Evolutionary conservation across 768 basidiomycete species (phyloP), one percentile per base, ranked within the genome.

Genomic region (Hortiboletus flavorubellus): DNA sequence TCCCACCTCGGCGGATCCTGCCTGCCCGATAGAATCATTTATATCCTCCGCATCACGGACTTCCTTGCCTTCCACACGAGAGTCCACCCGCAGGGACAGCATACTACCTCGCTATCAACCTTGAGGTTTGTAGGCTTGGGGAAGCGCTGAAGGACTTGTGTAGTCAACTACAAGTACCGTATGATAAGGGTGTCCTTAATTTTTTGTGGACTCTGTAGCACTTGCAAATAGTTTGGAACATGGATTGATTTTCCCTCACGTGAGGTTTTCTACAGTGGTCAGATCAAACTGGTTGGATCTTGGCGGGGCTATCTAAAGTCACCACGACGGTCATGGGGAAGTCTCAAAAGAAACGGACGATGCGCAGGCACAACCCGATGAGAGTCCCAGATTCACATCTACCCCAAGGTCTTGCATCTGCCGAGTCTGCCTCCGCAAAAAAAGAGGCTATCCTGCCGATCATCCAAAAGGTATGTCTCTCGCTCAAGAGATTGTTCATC

Each of bases 301-400:
- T 34, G 26, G 26, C 4, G 26, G 4, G 26, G 26, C 26, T 26
- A 26, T 26, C 15, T 14, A 44, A 23, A 15, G 8, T 26, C 33
- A 11, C n/a, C 23, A 41, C 21, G 6, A 21, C 53, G 4, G 30
- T 5, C 54, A 98, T 98, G 94, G 94, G 93, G 63, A 97, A 96
- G 73, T 85, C 91, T 39, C 93, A 95, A 68, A 96, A 95, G 75
- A 92, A 93, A 68, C 80, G 83, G 54, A 67, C 81, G 9, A 86
- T 86, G 87, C 85, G 91, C 42, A 78, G 94, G 54, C 94, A 97
- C 72, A 97, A 98, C 65, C 94, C 94, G 8, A 80, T 97, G 76
- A 81, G 94, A 35, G 93, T 98, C 0, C 94, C 95, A 21, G 94
- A 97, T 72, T 86, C 89, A 3, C 93, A 97, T 77, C 75, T 98